These are phyloP conservation scores for Hortiboletus flavorubellus DNA, from an alignment of 768 basidiomycete species.

Conservation along the genomic window DNA sequence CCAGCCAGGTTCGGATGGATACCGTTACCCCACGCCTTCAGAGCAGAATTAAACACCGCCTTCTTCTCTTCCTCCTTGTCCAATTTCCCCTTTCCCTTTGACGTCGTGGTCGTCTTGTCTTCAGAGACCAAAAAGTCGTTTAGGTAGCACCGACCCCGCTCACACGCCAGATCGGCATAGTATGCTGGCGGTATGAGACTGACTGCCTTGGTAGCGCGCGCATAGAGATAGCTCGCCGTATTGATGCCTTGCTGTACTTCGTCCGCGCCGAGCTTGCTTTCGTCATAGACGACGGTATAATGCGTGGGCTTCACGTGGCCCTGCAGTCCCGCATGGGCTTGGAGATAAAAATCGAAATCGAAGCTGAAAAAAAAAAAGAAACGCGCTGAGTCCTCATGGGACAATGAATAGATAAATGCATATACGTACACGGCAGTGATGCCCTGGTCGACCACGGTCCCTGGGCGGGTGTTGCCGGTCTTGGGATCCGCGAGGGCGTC, in stretches of 20 bases:
- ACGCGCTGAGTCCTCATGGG: background rate
- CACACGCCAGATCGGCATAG: constrained; percentile 81
- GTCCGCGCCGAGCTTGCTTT: constrained; percentile 64
- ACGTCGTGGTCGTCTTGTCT: constrained; percentile 42
- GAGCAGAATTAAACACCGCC: constrained; percentile 21
- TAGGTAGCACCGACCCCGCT: constrained; percentile 72
- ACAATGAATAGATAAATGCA: background rate
- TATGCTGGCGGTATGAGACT: constrained; percentile 78
- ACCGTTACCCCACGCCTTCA: constrained; percentile 49
- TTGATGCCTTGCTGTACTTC: constrained; percentile 73
- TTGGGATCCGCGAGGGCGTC: constrained; percentile 43
- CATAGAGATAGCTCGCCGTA: constrained; percentile 69
- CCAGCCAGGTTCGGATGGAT: constrained; percentile 55
- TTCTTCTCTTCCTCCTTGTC: constrained; percentile 29
- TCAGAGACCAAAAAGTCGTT: constrained; percentile 64
- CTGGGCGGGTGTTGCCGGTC: constrained; percentile 76
- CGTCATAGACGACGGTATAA: constrained; percentile 79
- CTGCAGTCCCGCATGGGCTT: constrained; percentile 74
- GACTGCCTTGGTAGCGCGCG: constrained; percentile 80
- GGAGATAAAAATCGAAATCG: constrained; percentile 65
- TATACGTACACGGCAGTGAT: constrained; percentile 60
- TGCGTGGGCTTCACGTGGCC: constrained; percentile 72
- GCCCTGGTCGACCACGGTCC: constrained; percentile 79
- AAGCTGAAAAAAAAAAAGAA: constrained; percentile 36
- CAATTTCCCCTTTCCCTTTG: constrained; percentile 30